Percentiles rank a stretch among this genome's conserved stretches.
These are phyloP conservation scores for Raddia distichophylla DNA, from an alignment of 176 grass and related monocot genomes.

Conservation along the genomic window DNA sequence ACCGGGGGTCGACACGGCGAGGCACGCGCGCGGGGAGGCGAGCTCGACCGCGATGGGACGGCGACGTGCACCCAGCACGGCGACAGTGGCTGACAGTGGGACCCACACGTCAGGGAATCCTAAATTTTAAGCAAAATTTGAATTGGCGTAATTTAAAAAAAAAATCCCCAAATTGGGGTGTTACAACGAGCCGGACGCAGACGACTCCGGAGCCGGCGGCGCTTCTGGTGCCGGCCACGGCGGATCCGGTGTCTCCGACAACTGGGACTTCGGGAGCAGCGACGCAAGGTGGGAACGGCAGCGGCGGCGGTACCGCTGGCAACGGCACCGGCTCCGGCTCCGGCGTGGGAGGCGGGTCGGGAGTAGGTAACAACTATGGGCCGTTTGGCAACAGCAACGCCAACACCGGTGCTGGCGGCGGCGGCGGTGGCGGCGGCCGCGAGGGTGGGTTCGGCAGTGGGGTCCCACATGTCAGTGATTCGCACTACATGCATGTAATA, in stretches of 20 bases:
- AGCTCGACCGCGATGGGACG: too few species aligned
- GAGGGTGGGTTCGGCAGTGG: slow-evolving; percentile 26
- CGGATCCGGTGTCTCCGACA: neutral
- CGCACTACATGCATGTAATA: too few species aligned
- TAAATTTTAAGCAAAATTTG: too few species aligned
- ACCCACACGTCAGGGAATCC: too few species aligned
- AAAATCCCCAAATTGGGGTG: too few species aligned
- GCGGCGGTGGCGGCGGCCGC: neutral
- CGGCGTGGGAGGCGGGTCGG: neutral
- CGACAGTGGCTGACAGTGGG: too few species aligned
- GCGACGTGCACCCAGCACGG: too few species aligned
- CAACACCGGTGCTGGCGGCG: neutral
- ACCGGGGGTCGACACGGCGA: too few species aligned
- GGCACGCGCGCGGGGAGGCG: too few species aligned
- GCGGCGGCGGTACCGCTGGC: neutral
- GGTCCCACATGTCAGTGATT: too few species aligned
- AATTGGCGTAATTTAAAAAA: too few species aligned
- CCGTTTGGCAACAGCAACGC: neutral
- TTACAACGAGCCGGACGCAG: neutral
- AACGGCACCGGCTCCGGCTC: slow-evolving; percentile 15
- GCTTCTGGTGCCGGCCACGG: slow-evolving; percentile 10
- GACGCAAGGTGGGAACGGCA: neutral
- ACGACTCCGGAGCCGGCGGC: neutral
- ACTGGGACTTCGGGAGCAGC: neutral
- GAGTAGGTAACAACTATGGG: neutral